Conservation (phyloP, 164 flowering plant genomes). For the Nelumbo lutea region DNA sequence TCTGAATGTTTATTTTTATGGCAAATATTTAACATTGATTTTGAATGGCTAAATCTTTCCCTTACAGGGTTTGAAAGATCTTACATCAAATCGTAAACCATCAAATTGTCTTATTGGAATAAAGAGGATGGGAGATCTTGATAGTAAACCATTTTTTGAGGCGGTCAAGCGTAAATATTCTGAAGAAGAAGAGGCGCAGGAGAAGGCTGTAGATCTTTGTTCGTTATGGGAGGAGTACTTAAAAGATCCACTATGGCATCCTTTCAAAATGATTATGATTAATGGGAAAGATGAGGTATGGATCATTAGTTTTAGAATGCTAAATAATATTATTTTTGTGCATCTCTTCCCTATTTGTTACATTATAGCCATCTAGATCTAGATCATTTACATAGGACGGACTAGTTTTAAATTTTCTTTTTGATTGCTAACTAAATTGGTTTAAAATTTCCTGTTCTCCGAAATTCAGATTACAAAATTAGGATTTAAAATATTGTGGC, state of each 20-base stretch:
- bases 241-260: constrained; percentile 77
- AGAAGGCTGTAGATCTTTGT: constrained; percentile 49
- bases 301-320: neutral
- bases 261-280: constrained; percentile 38
- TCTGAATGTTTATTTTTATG: neutral
- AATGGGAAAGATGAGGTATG: constrained; percentile 44
- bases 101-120: constrained; percentile 38
- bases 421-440: no score
- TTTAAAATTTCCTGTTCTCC: no score
- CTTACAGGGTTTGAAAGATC: constrained; percentile 52
- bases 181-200: constrained; percentile 49
- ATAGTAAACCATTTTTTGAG: constrained; percentile 47
- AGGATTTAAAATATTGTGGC: no score
- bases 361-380: no score
- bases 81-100: constrained; percentile 12
- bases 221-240: constrained; percentile 74
- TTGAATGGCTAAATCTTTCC: neutral
- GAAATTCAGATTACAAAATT: no score
- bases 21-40: constrained; percentile 1
- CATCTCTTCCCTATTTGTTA: no score
- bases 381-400: no score
- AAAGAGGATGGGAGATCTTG: constrained; percentile 85
- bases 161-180: constrained; percentile 53
- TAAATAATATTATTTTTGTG: no score
- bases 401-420: no score